These are phyloP conservation scores for Hirschfeldia incana DNA, from an alignment of 345 rosid genomes.

Conservation along the genomic window DNA sequence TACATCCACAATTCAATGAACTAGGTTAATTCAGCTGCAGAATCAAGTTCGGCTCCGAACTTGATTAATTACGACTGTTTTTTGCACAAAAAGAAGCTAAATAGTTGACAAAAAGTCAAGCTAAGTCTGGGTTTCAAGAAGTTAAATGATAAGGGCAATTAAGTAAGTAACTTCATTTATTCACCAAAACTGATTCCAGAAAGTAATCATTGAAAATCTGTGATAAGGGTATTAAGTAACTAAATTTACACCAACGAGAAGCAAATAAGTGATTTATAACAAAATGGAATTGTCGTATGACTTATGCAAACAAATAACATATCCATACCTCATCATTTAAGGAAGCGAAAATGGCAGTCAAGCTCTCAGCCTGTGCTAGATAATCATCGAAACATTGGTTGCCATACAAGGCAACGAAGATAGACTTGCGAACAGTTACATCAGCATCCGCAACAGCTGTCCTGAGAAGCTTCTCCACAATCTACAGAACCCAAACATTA, in stretches of 20 bases:
- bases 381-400: constrained; percentile 92
- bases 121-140: constrained; percentile 18
- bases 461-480: constrained; percentile 97
- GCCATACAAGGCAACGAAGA: constrained; percentile 72
- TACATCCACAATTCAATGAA: constrained; percentile 12
- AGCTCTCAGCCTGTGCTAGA: constrained; percentile 93
- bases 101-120: constrained; percentile 11
- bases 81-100: constrained; percentile 19
- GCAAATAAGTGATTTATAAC: neutral
- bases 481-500: constrained; percentile 58
- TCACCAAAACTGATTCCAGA: constrained; percentile 10
- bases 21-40: constrained; percentile 9
- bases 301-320: constrained; percentile 26
- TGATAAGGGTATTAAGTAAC: neutral
- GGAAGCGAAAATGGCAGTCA: constrained; percentile 97
- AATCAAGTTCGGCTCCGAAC: neutral
- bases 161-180: constrained; percentile 9
- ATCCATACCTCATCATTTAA: constrained; percentile 89
- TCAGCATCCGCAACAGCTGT: constrained; percentile 98
- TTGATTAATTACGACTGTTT: constrained; percentile 15
- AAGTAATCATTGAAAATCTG: neutral
- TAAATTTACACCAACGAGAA: constrained; percentile 9
- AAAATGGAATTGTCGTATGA: constrained; percentile 5
- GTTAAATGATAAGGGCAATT: neutral
- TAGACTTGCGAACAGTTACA: constrained; percentile 88